These are phyloP conservation scores for Hypoxylon sp. DNA, from an alignment of 2,329 filamentous ascomycete species.

Conservation along the genomic window DNA sequence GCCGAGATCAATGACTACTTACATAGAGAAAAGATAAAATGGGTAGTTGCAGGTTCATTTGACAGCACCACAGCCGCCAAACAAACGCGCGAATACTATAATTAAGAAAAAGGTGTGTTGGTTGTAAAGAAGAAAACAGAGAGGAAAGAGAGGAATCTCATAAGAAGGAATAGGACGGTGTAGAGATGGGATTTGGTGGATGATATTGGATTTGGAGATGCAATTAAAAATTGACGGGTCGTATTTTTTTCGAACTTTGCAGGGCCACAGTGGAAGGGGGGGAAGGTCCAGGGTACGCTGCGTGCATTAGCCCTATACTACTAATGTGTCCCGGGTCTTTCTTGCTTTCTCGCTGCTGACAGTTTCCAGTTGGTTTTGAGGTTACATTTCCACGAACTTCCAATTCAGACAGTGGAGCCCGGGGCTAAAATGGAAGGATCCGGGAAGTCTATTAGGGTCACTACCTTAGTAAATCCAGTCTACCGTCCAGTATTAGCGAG, in stretches of 20 bases:
- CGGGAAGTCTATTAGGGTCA: conserved; percentile 33
- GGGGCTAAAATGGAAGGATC: conserved; percentile 36
- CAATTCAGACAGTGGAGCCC: conserved; percentile 40
- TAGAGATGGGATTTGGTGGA: conserved; percentile 41
- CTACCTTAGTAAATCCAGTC: conserved; percentile 13
- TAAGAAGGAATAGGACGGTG: conserved; percentile 30
- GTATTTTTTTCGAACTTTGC: conserved; percentile 23
- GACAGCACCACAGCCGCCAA: conserved; percentile 89
- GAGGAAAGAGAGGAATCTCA: conserved; percentile 39
- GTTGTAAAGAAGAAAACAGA: conserved; percentile 35
- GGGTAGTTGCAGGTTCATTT: conserved; percentile 96
- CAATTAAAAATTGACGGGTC: conserved; percentile 33
- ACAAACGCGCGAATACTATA: conserved; percentile 80
- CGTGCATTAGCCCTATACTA: conserved; percentile 42
- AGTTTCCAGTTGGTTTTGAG: conserved; percentile 22
- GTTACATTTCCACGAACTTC: conserved; percentile 44
- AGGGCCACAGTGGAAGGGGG: conserved; percentile 17
- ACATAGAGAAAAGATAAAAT: conserved; percentile 74
- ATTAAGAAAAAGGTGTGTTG: conserved; percentile 37
- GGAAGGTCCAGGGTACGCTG: conserved; percentile 20
- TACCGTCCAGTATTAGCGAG: neutral
- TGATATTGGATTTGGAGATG: conserved; percentile 38
- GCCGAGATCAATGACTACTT: conserved; percentile 57
- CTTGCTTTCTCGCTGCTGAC: conserved; percentile 15
- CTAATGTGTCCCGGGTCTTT: conserved; percentile 31